Evolutionary conservation across 2,329 filamentous ascomycete species (phyloP), one percentile per base, ranked within the genome.

Genomic region (Ascochyta viciae-villosae): DNA sequence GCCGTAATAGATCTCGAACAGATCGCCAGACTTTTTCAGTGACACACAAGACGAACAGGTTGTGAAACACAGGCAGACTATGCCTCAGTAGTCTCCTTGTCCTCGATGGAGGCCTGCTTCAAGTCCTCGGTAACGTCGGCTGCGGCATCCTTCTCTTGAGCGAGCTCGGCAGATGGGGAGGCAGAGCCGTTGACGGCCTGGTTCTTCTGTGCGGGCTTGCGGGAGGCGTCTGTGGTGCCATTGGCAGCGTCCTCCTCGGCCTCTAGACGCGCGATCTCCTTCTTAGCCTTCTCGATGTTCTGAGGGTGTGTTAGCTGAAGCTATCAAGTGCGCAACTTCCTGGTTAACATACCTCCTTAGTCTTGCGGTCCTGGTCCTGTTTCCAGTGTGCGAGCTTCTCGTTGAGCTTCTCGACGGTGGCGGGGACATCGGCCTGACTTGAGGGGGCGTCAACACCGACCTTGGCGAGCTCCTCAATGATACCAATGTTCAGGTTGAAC

Each of bases 241-340:
- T 81, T 77, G 56, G 74, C 69, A 57, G 83, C 80, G n/a, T 79
- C 70, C 77, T 88, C 87, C 74, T 97, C 94, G 52, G 83, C 80
- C 66, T 88, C 86, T 39, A 98, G 86, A 66, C 88, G 88, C 74
- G 93, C 91, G 61, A 99, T 96, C 78, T 97, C 92, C 78, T 94
- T 94, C 83, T 96, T 90, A 59, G 95, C 95, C 80, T 97, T 96
- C 62, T 92, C 91, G 59, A 98, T 89, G 83, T 99, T 99, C 95
- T 98, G 29, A 23, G 24, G 13, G 35, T 40, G 6, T 2, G 19
- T 31, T 9, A 40, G 16, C 15, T 26, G 12, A 22, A n/a, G 26
- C 9, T 16, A 24, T 7, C 22, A 33, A n/a, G 29, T 5, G 34
- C 15, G 27, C 15, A 6, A 16, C 26, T 33, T 16, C 26, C 9